A percentile compares a stretch with the other conserved stretches of the same genome.
These are phyloP conservation scores for Kwoniella mangroviensis DNA, from an alignment of 768 basidiomycete genomes.

Conservation along the genomic window DNA sequence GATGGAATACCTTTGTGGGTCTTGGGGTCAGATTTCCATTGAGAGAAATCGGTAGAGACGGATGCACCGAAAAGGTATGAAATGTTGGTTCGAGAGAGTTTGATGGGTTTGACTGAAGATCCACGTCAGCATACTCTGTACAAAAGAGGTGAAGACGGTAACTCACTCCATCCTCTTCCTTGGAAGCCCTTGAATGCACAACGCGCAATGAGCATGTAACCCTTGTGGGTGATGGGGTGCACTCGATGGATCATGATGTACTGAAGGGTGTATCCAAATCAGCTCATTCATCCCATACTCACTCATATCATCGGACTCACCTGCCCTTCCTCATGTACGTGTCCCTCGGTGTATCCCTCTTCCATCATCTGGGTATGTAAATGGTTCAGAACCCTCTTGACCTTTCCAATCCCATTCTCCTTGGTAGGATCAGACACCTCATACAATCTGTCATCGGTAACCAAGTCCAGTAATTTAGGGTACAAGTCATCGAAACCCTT, in stretches of 20 bases:
- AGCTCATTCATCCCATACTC: background rate
- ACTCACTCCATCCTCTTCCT: conserved; percentile 75
- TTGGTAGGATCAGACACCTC: conserved; percentile 62
- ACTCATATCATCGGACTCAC: conserved; percentile 62
- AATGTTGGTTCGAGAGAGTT: conserved; percentile 76
- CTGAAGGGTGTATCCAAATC: conserved; percentile 59
- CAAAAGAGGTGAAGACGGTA: background rate
- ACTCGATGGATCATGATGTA: conserved; percentile 93
- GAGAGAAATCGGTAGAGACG: conserved; percentile 71
- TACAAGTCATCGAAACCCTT: conserved; percentile 98
- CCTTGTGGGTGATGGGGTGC: conserved; percentile 85
- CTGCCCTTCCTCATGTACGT: conserved; percentile 95
- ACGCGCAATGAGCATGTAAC: conserved; percentile 88
- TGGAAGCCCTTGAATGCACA: conserved; percentile 85
- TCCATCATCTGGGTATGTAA: conserved; percentile 90
- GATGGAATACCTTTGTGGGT: conserved; percentile 74
- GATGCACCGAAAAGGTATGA: conserved; percentile 80
- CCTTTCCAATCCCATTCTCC: conserved; percentile 59
- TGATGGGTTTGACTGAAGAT: conserved; percentile 74
- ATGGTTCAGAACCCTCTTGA: conserved; percentile 75
- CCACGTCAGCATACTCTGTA: conserved; percentile 9
- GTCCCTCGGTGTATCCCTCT: conserved; percentile 84
- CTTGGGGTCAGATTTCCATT: conserved; percentile 62
- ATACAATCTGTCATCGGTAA: conserved; percentile 79
- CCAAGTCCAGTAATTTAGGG: conserved; percentile 89